Evolutionary conservation across 208 protist genomes (phyloP).

Genomic region (Leishmania major): DNA sequence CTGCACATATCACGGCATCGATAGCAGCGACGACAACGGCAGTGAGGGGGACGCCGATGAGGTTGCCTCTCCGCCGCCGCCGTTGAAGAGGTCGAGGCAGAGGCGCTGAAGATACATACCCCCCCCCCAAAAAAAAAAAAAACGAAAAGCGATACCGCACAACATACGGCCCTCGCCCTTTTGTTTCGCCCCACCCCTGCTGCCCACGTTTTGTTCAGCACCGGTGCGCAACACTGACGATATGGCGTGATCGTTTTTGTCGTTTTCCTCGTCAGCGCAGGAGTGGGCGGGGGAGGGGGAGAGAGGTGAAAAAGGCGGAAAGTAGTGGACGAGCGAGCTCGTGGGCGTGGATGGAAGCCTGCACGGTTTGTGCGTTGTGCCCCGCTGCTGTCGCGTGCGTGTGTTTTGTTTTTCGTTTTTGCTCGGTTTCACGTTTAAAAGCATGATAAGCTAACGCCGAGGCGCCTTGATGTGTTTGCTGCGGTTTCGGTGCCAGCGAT

Average conservation of each 20-base stretch:
- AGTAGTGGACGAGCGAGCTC: background rate
- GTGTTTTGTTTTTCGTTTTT: background rate
- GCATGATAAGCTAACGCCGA: background rate
- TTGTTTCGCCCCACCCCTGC: no score
- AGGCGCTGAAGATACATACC: background rate
- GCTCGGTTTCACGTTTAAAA: conserved; percentile 7
- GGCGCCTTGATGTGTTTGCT: background rate
- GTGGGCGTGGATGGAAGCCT: background rate
- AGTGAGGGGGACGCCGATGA: conserved; percentile 11
- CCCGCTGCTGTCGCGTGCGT: background rate
- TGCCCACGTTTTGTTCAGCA: background rate
- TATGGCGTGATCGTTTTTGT: background rate
- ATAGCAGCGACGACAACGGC: conserved; percentile 34
- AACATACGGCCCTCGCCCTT: background rate
- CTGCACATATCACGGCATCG: conserved; percentile 29
- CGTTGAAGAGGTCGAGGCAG: conserved; percentile 15
- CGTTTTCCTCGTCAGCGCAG: background rate
- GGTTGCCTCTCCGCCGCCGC: background rate
- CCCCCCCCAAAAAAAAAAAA: background rate
- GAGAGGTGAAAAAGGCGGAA: background rate
- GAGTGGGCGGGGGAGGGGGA: background rate
- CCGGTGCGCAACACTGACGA: background rate
- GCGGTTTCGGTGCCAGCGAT: background rate
- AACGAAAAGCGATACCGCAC: background rate
- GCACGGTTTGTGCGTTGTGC: background rate